These are phyloP conservation scores for Begonia fuchsioides DNA, from an alignment of 306 rosid genomes.

Conservation along the genomic window DNA sequence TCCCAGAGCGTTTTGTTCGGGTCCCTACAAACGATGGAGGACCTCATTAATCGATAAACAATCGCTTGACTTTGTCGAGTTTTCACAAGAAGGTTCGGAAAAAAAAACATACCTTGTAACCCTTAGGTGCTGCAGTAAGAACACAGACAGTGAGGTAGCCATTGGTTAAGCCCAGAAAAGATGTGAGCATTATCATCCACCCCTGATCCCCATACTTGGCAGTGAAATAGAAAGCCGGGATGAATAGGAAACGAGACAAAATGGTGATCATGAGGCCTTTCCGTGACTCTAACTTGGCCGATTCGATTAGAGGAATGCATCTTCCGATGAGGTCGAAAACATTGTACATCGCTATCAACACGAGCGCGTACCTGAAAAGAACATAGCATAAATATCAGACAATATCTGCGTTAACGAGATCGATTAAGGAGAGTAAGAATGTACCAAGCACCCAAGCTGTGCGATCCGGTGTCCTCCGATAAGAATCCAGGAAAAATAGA, in stretches of 20 bases:
- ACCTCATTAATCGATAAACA: no score
- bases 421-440: not conserved
- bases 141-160: constrained; percentile 82
- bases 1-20: constrained; percentile 94
- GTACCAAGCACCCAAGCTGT: constrained; percentile 71
- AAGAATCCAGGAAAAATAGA: constrained; percentile 89
- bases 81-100: not conserved
- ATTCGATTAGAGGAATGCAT: constrained; percentile 50
- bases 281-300: constrained; percentile 44
- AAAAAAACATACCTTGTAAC: constrained; percentile 50
- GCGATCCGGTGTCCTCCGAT: constrained; percentile 79
- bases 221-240: constrained; percentile 77
- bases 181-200: constrained; percentile 76
- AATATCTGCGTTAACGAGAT: not conserved
- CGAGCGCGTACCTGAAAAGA: constrained; percentile 61
- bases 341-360: constrained; percentile 63
- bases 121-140: constrained; percentile 78
- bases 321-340: constrained; percentile 65
- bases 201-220: constrained; percentile 72
- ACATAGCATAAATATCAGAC: not conserved
- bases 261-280: constrained; percentile 25
- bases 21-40: constrained; percentile 44
- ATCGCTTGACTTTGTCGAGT: no score
- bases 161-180: constrained; percentile 60
- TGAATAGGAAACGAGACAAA: constrained; percentile 38